phyloP scores from a whole-genome alignment of 306 rosid species.

The Crataegus laevigata region DNA sequence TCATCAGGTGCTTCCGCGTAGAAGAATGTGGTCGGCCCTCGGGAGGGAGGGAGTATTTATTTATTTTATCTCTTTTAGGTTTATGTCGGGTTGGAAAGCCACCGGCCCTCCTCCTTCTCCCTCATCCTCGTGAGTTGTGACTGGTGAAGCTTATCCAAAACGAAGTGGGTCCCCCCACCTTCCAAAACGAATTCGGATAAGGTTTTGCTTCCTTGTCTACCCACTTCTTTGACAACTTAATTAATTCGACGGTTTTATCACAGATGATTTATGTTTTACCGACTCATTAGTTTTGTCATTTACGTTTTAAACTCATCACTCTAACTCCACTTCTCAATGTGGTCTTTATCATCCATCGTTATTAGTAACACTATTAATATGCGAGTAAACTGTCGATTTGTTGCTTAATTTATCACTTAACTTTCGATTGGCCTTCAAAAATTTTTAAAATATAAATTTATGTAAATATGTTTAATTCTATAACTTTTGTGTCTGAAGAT shows the following conservation, averaged over 20 bases:
- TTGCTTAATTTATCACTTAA: too few relatives aligned
- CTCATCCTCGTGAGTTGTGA: neutral
- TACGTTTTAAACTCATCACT: too few relatives aligned
- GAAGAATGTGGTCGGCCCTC: neutral
- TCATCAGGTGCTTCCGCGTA: neutral
- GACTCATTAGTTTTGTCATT: too few relatives aligned
- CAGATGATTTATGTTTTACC: too few relatives aligned
- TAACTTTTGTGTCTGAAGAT: too few relatives aligned
- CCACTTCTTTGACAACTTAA: neutral
- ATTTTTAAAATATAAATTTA: too few relatives aligned
- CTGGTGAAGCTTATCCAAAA: slow-evolving; percentile 47
- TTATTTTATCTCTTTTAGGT: neutral
- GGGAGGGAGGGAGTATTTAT: neutral
- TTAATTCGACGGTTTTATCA: neutral
- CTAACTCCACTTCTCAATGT: too few relatives aligned
- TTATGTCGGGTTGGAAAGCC: slow-evolving; percentile 3
- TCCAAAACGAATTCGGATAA: slow-evolving; percentile 4
- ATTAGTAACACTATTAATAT: too few relatives aligned
- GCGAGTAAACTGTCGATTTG: too few relatives aligned
- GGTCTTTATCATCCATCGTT: too few relatives aligned
- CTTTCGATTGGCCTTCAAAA: too few relatives aligned
- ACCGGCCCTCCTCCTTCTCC: neutral
- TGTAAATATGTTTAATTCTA: too few relatives aligned
- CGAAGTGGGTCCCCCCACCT: slow-evolving; percentile 27
- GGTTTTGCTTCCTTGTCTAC: neutral